These are phyloP conservation scores for Daldinia grandis DNA, from an alignment of 495 filamentous ascomycete genomes.

Conservation along the genomic window DNA sequence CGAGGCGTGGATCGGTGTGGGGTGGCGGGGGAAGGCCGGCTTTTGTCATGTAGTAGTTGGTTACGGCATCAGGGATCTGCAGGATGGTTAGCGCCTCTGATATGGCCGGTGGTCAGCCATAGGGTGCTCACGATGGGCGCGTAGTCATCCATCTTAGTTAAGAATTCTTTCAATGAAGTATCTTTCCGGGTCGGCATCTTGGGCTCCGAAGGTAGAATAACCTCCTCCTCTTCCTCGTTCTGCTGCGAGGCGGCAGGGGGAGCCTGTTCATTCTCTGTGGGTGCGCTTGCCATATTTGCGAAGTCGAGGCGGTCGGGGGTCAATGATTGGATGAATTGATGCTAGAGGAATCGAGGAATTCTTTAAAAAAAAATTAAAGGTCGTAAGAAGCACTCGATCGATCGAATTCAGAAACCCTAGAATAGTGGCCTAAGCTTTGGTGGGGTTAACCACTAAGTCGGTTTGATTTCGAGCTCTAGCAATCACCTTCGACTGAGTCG, in stretches of 20 bases:
- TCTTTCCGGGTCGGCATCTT: constrained; percentile 81
- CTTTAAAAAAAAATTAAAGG: not conserved
- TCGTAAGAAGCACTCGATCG: not conserved
- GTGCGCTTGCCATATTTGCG: constrained; percentile 33
- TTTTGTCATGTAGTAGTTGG: constrained; percentile 95
- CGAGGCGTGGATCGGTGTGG: constrained; percentile 84
- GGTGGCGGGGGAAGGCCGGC: constrained; percentile 91
- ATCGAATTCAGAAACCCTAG: not conserved
- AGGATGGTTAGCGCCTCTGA: constrained; percentile 14
- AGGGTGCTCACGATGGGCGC: constrained; percentile 82
- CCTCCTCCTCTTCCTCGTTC: constrained; percentile 37
- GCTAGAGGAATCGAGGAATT: not conserved
- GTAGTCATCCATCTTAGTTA: constrained; percentile 97
- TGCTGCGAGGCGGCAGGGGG: constrained; percentile 38
- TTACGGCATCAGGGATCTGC: constrained; percentile 97
- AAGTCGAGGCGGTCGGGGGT: not conserved
- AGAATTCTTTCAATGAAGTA: constrained; percentile 86
- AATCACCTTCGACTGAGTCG: not conserved
- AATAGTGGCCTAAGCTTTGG: not conserved
- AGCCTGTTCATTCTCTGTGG: constrained; percentile 44
- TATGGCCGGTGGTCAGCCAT: not conserved
- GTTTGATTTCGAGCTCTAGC: not conserved
- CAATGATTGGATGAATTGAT: not conserved
- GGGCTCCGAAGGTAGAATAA: constrained; percentile 41
- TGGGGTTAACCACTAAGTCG: not conserved